Percentiles rank a stretch among this genome's conserved stretches.
Evolutionary conservation across 805 yeast genomes (phyloP).

Genomic region (Teunomyces stri): DNA sequence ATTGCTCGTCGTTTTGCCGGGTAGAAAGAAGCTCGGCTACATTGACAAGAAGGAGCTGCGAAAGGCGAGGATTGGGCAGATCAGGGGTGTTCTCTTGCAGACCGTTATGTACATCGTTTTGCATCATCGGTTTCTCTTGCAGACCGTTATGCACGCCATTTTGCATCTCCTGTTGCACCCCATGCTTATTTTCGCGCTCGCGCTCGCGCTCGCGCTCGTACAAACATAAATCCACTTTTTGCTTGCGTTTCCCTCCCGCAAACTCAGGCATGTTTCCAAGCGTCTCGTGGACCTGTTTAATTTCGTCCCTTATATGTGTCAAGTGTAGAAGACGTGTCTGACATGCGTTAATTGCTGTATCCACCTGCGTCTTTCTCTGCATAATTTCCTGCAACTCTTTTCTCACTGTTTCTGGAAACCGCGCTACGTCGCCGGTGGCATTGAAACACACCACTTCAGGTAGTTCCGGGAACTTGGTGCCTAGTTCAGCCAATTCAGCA

Average conservation of each 20-base stretch:
- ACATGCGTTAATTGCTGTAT: slow-evolving; percentile 9
- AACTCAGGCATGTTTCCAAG: not conserved
- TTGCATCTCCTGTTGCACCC: too few relatives aligned
- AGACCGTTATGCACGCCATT: too few relatives aligned
- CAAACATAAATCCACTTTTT: slow-evolving; percentile 51
- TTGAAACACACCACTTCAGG: slow-evolving; percentile 26
- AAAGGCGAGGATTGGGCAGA: too few relatives aligned
- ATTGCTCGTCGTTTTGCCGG: too few relatives aligned
- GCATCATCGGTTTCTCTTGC: too few relatives aligned
- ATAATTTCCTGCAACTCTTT: slow-evolving; percentile 18
- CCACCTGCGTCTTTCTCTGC: slow-evolving; percentile 13
- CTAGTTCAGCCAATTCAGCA: slow-evolving; percentile 24
- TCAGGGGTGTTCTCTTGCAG: too few relatives aligned
- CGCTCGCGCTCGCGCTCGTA: slow-evolving; percentile 30
- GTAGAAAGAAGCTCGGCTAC: not conserved
- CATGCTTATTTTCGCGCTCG: too few relatives aligned
- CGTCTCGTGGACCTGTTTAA: slow-evolving; percentile 37
- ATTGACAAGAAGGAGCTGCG: not conserved
- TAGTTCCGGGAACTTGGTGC: slow-evolving; percentile 43
- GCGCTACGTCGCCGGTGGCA: slow-evolving; percentile 11
- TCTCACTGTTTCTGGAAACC: slow-evolving; percentile 18
- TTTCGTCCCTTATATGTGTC: slow-evolving; percentile 21
- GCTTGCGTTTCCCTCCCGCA: slow-evolving; percentile 13
- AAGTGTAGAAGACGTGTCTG: not conserved
- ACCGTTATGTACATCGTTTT: too few relatives aligned